Conservation (phyloP, 2,329 filamentous ascomycete species). For the Fusarium floridanum region DNA sequence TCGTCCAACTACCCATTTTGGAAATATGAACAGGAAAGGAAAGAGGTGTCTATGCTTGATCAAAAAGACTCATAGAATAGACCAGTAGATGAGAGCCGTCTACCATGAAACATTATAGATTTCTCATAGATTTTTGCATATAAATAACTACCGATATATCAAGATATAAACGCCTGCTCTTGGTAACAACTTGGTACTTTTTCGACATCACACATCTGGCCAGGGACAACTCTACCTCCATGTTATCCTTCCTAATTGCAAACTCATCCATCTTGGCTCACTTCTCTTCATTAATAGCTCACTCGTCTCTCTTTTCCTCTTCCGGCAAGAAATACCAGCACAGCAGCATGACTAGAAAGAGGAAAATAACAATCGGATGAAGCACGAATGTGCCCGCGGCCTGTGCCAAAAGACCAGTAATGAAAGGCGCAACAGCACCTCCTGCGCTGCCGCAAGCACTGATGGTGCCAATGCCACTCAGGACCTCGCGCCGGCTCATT, state of each 20-base stretch:
- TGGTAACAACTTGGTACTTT: background rate
- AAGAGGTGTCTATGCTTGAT: constrained; percentile 7
- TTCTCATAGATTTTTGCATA: constrained; percentile 29
- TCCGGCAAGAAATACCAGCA: constrained; percentile 74
- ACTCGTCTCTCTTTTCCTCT: constrained; percentile 69
- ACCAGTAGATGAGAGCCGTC: constrained; percentile 22
- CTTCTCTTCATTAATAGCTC: background rate
- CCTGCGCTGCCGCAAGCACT: constrained; percentile 77
- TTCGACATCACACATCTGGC: background rate
- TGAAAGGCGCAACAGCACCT: constrained; percentile 75
- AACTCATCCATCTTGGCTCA: background rate
- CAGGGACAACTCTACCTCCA: background rate
- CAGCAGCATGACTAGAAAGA: constrained; percentile 74
- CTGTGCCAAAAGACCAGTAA: constrained; percentile 74
- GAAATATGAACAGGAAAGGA: background rate
- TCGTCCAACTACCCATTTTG: background rate
- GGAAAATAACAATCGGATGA: constrained; percentile 74
- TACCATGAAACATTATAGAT: constrained; percentile 26
- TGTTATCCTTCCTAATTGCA: background rate
- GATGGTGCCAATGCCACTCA: constrained; percentile 76
- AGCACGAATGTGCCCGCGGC: constrained; percentile 73
- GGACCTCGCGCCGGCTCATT: constrained; percentile 70
- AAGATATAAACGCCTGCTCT: background rate
- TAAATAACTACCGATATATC: constrained; percentile 1
- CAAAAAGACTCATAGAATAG: constrained; percentile 30